These are phyloP conservation scores for Lepidium africanum DNA, from an alignment of 345 rosid genomes.

Conservation along the genomic window DNA sequence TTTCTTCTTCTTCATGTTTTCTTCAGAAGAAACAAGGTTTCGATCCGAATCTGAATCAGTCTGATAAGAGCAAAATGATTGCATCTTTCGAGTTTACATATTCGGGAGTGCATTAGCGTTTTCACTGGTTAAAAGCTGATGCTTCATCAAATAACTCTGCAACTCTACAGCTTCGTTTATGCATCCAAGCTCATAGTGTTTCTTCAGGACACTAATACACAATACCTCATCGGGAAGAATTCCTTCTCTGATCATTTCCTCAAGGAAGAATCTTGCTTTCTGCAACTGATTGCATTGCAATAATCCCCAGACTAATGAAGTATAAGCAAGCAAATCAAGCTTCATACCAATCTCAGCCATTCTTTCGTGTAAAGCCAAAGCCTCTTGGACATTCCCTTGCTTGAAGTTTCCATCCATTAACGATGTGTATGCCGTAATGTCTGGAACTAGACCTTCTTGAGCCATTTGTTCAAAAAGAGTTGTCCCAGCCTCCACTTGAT, in stretches of 20 bases:
- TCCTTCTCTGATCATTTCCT: constrained; percentile 55
- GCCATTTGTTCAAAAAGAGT: constrained; percentile 44
- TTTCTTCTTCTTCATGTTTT: constrained; percentile 10
- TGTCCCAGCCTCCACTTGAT: constrained; percentile 45
- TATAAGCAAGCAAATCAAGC: constrained; percentile 63
- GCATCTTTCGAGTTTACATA: constrained; percentile 22
- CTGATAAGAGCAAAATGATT: background rate
- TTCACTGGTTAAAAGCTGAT: constrained; percentile 30
- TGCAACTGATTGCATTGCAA: constrained; percentile 45
- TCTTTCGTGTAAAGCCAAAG: constrained; percentile 36
- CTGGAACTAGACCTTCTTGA: constrained; percentile 38
- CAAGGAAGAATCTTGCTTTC: constrained; percentile 43
- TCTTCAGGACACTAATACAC: constrained; percentile 45
- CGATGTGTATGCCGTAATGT: constrained; percentile 51
- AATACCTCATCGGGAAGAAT: constrained; percentile 56
- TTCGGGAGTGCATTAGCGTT: constrained; percentile 22
- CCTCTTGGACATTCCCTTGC: constrained; percentile 44
- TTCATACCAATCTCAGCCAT: constrained; percentile 54
- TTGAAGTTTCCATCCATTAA: constrained; percentile 58
- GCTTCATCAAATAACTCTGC: constrained; percentile 41
- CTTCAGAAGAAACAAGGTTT: constrained; percentile 9
- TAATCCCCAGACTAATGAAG: constrained; percentile 58
- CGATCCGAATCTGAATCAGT: constrained; percentile 1
- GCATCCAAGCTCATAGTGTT: constrained; percentile 49
- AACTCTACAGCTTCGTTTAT: constrained; percentile 42